phyloP scores from a whole-genome alignment of 129 eudicot species.

The Artemisia annua region DNA sequence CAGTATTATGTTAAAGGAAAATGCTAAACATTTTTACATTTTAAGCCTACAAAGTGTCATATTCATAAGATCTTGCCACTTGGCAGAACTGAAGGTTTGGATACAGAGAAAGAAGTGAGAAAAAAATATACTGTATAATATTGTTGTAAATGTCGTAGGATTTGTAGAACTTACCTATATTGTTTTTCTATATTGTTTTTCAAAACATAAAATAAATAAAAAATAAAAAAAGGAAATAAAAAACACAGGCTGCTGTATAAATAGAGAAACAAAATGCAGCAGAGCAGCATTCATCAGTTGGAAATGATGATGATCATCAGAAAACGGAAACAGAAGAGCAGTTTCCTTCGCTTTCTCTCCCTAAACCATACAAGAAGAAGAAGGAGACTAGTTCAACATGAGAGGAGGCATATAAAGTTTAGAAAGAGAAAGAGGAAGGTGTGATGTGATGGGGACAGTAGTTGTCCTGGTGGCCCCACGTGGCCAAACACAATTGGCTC shows the following conservation, averaged over 20 bases:
- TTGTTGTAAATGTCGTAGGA: no score
- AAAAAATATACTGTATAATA: no score
- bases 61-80: no score
- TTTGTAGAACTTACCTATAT: no score
- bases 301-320: slow-evolving; percentile 17
- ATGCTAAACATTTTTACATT: no score
- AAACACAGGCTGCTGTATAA: slow-evolving; percentile 5
- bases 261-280: slow-evolving; percentile 20
- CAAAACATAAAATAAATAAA: no score
- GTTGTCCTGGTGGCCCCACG: slow-evolving; percentile 35
- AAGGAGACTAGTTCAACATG: slow-evolving; percentile 16
- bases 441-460: slow-evolving; percentile 28
- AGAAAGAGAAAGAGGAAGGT: slow-evolving; percentile 3
- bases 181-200: no score
- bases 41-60: no score
- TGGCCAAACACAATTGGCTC: slow-evolving; percentile 29
- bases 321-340: not conserved
- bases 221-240: slow-evolving; percentile 13
- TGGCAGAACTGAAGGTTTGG: no score
- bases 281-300: slow-evolving; percentile 15
- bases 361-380: not conserved
- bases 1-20: no score
- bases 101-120: no score
- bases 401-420: not conserved
- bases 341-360: not conserved